Evolutionary conservation across 805 yeast genomes (phyloP), one percentile per base, ranked within the genome.

Genomic region (Jamesozyma piceae): DNA sequence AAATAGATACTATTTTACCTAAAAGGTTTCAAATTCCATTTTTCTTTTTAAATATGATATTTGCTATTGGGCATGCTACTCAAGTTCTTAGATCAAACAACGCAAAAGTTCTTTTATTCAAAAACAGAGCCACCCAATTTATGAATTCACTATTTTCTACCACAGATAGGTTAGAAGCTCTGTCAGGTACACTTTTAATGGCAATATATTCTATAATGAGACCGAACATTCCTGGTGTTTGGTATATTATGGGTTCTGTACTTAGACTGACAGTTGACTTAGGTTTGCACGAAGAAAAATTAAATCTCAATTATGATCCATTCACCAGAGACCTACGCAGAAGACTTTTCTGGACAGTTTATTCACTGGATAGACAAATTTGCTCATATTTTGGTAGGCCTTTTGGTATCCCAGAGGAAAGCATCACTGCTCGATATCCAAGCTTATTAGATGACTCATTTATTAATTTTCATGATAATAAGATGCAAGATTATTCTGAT

Each of bases 211-310:
- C 94, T 1, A 70, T 82, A 28, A 86, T 88, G 95, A 71, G 95
- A 44, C 96, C 96, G 0, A 80, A 90, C 1, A 75, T 76, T 13
- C 95, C 95, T 0, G 92, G 95, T 3, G 86, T 85, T n/a, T 88
- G 97, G 97, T 85, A 85, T 57, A 77, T 83, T 3, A 65, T 85
- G 49, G 95, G 95, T 0, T 75, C 85, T 1, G 88, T 90, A 0
- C 62, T 86, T 39, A 70, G 96, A 46, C 62, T 85, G 39, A 79
- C 90, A 51, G 85, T 87, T 24, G 96, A 88, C 60, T 61, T 88
- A 46, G 95, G 95, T 1, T 66, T 88, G 6, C 96, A 88, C 60
- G 76, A 78, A 30, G 95, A 87, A 53, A 64, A 63, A 41, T 47
- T 63, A 32, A 60, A 68, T 43, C 49, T 51, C 38, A 61, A 62